Percentiles rank a stretch among this genome's conserved stretches.
These are phyloP conservation scores for Domatiomyces catenatus DNA, from an alignment of 2,329 filamentous ascomycete species.

Conservation along the genomic window DNA sequence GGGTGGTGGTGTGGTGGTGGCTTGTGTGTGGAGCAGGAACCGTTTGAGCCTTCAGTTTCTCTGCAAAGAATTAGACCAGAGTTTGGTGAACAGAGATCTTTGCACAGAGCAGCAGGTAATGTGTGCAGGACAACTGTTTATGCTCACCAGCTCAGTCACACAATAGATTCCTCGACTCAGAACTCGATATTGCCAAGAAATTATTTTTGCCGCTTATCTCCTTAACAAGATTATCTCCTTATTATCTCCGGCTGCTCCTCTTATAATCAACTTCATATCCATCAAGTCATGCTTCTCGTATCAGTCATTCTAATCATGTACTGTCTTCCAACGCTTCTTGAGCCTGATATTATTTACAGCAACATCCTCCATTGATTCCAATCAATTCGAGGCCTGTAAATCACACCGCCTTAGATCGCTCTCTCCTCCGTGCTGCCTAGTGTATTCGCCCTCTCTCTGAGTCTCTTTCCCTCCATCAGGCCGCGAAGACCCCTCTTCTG, in stretches of 20 bases:
- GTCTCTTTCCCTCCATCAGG: constrained; percentile 81
- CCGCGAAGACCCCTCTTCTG: constrained; percentile 87
- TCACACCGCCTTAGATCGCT: background rate
- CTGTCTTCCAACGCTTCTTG: background rate
- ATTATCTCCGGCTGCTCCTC: no score
- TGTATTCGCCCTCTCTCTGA: constrained; percentile 44
- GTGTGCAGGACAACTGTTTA: background rate
- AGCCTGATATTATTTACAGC: background rate
- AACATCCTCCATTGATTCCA: background rate
- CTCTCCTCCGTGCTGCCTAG: background rate
- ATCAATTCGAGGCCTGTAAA: background rate
- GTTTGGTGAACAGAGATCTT: background rate
- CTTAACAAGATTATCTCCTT: no score
- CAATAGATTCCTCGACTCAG: background rate
- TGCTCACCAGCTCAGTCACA: background rate
- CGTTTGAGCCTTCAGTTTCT: background rate
- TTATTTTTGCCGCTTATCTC: no score
- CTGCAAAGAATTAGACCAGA: background rate
- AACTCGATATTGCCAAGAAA: background rate
- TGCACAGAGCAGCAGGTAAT: background rate
- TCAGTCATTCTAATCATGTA: background rate
- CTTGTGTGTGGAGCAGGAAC: background rate
- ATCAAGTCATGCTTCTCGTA: background rate
- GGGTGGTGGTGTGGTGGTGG: background rate
- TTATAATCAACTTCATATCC: background rate